Evolutionary conservation across 2,329 filamentous ascomycete species (phyloP), one percentile per base, ranked within the genome.

Genomic region (Sphaerulina musiva): DNA sequence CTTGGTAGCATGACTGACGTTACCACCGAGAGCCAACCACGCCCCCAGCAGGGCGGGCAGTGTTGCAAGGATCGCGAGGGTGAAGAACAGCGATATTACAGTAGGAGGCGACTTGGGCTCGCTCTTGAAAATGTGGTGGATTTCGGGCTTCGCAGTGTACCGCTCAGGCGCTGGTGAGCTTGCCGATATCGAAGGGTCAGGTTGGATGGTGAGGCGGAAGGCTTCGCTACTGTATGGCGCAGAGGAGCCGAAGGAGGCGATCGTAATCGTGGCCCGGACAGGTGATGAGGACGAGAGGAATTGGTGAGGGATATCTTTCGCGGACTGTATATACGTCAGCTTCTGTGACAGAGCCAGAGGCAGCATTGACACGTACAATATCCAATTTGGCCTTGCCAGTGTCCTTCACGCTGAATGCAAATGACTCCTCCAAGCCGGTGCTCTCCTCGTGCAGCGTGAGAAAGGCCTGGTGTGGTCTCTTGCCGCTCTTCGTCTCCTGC

Each of bases 381-480:
- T 95, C 86, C 32, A 95, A 78, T 52, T 84, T 84, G 20, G 82
- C 89, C 74, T 95, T 95, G 62, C 93, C 93, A 65, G 79, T 89
- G 8, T 93, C 87, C 76, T 95, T 95, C 46, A 95, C 76, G 9
- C 76, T 84, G 64, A 98, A 79, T 1, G 90, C 83, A 66, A 92
- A 95, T 1, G 91, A 90, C 23, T 90, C 85, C 72, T 97, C 91
- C 45, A 98, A 77, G 36, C 88, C 89, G 9, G 84, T 85, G 10
- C 78, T 75, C 9, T 79, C 75, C 64, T 97, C 90, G 64, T 82
- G 84, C 54, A 98, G 73, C 12, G 93, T 79, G 51, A 98, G 78
- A 76, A 96, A 96, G 5, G 90, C 90, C 74, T 98, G 93, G 73
- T 98, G 93, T 64, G 93, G 89, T 61, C 87, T 83, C 78, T 90